phyloP scores from a whole-genome alignment of 1,284 basidiomycete species.

The Ganoderma resinaceum region DNA sequence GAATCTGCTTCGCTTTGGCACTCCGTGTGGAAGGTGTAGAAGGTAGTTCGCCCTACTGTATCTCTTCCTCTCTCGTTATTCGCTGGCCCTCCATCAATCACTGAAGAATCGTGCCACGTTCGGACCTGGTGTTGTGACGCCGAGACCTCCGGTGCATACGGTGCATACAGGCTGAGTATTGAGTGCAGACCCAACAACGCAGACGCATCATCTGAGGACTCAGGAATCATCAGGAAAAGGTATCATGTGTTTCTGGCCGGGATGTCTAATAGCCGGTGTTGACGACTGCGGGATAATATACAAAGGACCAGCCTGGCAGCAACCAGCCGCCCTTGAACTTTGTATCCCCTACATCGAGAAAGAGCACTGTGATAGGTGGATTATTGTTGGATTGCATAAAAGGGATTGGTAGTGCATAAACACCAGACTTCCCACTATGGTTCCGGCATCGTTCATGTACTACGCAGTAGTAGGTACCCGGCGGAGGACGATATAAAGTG shows the following conservation, averaged over 20 bases:
- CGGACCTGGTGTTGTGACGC: neutral
- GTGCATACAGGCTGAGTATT: no score
- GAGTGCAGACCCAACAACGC: no score
- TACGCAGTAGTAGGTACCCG: neutral
- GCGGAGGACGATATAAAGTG: neutral
- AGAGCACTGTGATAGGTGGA: neutral
- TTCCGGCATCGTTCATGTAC: neutral
- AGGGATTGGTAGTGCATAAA: neutral
- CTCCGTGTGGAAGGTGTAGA: neutral
- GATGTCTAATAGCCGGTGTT: neutral
- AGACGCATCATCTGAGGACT: neutral
- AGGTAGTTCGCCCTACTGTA: neutral
- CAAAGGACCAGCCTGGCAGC: neutral
- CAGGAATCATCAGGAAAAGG: neutral
- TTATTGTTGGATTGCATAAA: neutral
- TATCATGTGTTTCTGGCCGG: neutral
- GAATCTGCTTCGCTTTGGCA: neutral
- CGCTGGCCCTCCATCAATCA: no score
- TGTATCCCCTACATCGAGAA: neutral
- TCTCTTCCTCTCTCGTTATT: neutral
- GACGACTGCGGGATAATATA: neutral
- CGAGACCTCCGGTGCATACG: neutral
- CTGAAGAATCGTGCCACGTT: no score
- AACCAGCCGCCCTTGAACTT: neutral
- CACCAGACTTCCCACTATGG: neutral